Evolutionary conservation across 2,329 filamentous ascomycete genomes (phyloP), one percentile per base, ranked within the genome.

Genomic region (Apiospora sp.): DNA sequence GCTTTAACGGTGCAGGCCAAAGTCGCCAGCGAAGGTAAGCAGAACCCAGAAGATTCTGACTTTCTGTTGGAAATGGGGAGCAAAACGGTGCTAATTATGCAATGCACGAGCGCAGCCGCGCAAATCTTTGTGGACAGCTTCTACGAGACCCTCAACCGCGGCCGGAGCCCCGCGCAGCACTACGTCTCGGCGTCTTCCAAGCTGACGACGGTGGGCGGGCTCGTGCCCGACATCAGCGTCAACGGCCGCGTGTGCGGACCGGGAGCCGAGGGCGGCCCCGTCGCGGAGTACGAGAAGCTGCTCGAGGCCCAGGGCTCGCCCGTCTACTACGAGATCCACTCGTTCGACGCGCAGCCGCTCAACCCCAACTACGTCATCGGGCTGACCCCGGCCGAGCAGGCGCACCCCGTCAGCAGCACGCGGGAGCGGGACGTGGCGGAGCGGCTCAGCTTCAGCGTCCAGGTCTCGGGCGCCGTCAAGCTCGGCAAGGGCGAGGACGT

Each of bases 291-390:
- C 78, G 90, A 92, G 77, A 87, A 87, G 24, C 87, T 94, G 41
- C 93, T 95, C 75, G 87, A 91, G 72, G 87, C 88, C 7, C 90
- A 94, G 71, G 76, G 77, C 71, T 12, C 16, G 22, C 74, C 72
- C 46, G 67, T 72, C 69, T 67, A 73, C 49, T 96, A 94, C 83
- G 93, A 96, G 72, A 87, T 94, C 71, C 91, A 94, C 79, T 91
- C 90, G 19, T 90, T 92, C 77, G 93, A 97, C 82, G 91, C 91
- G 72, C 94, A 97, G 75, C 90, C 95, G 67, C 85, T 96, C 78
- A 96, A 96, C 83, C 87, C 89, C 14, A 87, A 89, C 72, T 93
- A 91, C 79, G 83, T 84, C 69, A 84, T 88, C 76, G 88, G 88
- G 41, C 58, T 64, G 7, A 41, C 58, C 19, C 58, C 58, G 19